A percentile compares a stretch with the other conserved stretches of the same genome.
Conservation (phyloP, 2,329 filamentous ascomycete genomes). For the Shiraia sp. region DNA sequence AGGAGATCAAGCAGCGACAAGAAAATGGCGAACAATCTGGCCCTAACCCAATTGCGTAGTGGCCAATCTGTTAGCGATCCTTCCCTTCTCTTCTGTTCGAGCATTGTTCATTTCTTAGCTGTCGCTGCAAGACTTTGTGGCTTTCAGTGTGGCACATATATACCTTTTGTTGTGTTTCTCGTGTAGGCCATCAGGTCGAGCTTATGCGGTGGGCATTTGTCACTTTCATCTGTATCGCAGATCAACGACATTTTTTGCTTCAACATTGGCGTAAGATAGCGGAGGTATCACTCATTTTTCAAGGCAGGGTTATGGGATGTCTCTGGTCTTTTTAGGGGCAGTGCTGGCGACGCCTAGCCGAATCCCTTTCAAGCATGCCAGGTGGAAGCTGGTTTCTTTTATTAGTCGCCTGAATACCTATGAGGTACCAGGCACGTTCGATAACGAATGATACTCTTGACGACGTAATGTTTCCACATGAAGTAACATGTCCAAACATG, state of each 20-base stretch:
- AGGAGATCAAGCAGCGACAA: conserved; percentile 47
- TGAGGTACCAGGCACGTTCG: conserved; percentile 3
- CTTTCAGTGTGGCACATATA: too few species aligned
- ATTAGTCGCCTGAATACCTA: conserved; percentile 13
- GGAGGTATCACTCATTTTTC: conserved; percentile 29
- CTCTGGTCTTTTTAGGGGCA: conserved; percentile 14
- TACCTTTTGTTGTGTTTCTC: too few species aligned
- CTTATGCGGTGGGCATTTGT: too few species aligned
- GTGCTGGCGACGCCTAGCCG: conserved; percentile 14
- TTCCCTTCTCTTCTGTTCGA: neutral
- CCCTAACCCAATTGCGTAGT: conserved; percentile 27
- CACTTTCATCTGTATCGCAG: too few species aligned
- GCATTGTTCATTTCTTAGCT: conserved; percentile 2
- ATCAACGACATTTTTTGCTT: conserved; percentile 1
- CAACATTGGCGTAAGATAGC: conserved; percentile 22
- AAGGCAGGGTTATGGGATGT: conserved; percentile 8
- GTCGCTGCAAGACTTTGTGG: neutral
- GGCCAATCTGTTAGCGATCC: neutral
- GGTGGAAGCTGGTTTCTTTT: conserved; percentile 11
- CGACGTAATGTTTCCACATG: conserved; percentile 2
- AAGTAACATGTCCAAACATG: neutral
- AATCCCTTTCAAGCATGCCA: conserved; percentile 16
- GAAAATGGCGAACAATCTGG: conserved; percentile 44
- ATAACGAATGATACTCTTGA: conserved; percentile 11
- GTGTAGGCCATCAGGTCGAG: too few species aligned